A percentile compares a stretch with the other conserved stretches of the same genome.
These are phyloP conservation scores for Pythium myriotylum DNA, from an alignment of 352 stramenopile genomes.

Conservation along the genomic window DNA sequence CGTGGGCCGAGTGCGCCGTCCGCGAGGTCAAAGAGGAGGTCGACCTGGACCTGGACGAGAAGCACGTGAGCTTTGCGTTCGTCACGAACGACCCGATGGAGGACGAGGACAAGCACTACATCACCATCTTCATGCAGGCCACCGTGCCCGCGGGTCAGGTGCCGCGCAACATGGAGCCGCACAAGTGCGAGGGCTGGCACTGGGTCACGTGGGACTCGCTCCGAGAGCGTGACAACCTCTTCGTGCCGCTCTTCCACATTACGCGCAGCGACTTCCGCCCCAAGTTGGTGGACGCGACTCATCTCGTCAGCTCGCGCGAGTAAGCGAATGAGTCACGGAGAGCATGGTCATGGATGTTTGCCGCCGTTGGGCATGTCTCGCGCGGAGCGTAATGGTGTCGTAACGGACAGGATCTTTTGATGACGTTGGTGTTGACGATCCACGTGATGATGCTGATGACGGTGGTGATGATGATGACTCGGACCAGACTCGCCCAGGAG, in stretches of 20 bases:
- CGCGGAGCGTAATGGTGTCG: too few species aligned
- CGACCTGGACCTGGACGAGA: slow-evolving; percentile 58
- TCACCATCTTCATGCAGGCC: slow-evolving; percentile 85
- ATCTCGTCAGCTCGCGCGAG: too few species aligned
- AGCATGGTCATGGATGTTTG: too few species aligned
- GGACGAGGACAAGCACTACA: slow-evolving; percentile 83
- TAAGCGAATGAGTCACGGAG: too few species aligned
- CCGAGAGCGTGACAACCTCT: slow-evolving; percentile 64
- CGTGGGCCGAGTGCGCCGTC: slow-evolving; percentile 74
- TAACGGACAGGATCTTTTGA: too few species aligned
- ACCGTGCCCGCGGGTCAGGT: slow-evolving; percentile 49
- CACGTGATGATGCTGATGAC: slow-evolving; percentile 1
- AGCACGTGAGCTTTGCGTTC: slow-evolving; percentile 50
- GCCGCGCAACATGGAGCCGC: slow-evolving; percentile 75
- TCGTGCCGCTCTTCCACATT: slow-evolving; percentile 71
- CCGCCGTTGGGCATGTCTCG: too few species aligned
- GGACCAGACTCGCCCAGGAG: not conserved
- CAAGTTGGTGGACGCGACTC: not conserved
- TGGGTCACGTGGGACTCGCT: slow-evolving; percentile 67
- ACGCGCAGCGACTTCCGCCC: slow-evolving; percentile 63
- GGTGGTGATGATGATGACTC: not conserved
- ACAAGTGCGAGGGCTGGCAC: slow-evolving; percentile 82
- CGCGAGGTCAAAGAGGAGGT: slow-evolving; percentile 87
- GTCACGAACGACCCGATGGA: slow-evolving; percentile 86
- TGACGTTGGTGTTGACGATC: not conserved